These are phyloP conservation scores for Leptodermis oblonga DNA, from an alignment of 257 asterid species.

Conservation along the genomic window DNA sequence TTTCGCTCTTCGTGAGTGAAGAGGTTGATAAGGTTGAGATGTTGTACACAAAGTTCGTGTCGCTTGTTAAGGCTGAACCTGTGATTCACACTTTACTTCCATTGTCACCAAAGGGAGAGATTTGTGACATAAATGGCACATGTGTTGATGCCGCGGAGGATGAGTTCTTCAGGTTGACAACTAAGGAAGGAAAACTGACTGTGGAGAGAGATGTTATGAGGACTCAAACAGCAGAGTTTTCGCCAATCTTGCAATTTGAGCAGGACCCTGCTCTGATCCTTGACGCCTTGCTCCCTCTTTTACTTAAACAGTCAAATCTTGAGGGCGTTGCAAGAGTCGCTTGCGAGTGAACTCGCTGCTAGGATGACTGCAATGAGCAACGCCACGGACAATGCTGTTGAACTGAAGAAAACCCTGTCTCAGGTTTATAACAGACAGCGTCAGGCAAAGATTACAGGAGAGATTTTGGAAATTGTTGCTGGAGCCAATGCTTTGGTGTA, in stretches of 20 bases:
- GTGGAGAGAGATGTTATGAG: slow-evolving; percentile 72
- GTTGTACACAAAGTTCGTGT: slow-evolving; percentile 84
- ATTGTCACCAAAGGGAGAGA: slow-evolving; percentile 82
- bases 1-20: slow-evolving; percentile 72
- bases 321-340: slow-evolving; percentile 79
- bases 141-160: slow-evolving; percentile 90
- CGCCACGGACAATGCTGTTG: slow-evolving; percentile 71
- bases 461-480: slow-evolving; percentile 89
- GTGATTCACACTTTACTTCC: slow-evolving; percentile 91
- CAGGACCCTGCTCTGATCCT: slow-evolving; percentile 92
- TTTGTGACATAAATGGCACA: slow-evolving; percentile 72
- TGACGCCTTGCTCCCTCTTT: slow-evolving; percentile 75
- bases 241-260: slow-evolving; percentile 83
- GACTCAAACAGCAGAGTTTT: slow-evolving; percentile 57
- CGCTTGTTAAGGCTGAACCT: slow-evolving; percentile 74
- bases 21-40: slow-evolving; percentile 92
- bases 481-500: slow-evolving; percentile 63
- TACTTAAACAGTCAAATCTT: slow-evolving; percentile 83
- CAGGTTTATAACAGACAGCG: slow-evolving; percentile 68
- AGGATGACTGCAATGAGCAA: slow-evolving; percentile 93
- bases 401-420: slow-evolving; percentile 58
- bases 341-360: slow-evolving; percentile 89
- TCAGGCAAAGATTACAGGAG: slow-evolving; percentile 91
- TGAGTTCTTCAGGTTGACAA: slow-evolving; percentile 78
- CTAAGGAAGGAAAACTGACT: slow-evolving; percentile 78